phyloP scores from a whole-genome alignment of 1,284 basidiomycete genomes.

The Cutaneotrichosporon cutaneum region DNA sequence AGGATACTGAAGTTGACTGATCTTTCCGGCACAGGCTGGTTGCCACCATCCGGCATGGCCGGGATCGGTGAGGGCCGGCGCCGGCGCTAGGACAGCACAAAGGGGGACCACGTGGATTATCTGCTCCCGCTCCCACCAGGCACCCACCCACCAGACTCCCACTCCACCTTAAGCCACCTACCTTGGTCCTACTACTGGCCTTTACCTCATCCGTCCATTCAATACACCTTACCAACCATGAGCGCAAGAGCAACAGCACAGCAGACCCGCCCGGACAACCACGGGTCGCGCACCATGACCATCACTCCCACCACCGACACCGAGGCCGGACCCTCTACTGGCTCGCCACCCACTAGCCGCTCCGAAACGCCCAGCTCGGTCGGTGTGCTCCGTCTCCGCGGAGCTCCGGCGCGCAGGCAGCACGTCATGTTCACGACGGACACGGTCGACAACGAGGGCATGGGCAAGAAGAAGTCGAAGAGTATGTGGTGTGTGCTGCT shows the following conservation, averaged over 20 bases:
- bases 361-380: slow-evolving; percentile 23
- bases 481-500: slow-evolving; percentile 41
- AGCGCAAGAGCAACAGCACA: slow-evolving; percentile 55
- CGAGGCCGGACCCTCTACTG: slow-evolving; percentile 18
- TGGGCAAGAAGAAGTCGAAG: slow-evolving; percentile 56
- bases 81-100: too few species aligned
- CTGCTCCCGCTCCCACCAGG: not conserved
- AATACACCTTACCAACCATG: not conserved
- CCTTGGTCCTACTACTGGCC: not conserved
- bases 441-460: slow-evolving; percentile 55
- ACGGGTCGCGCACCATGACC: slow-evolving; percentile 40
- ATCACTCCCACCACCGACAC: slow-evolving; percentile 23
- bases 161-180: too few species aligned
- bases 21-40: not conserved
- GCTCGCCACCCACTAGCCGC: slow-evolving; percentile 8
- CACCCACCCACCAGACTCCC: too few species aligned
- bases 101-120: not conserved
- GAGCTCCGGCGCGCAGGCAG: slow-evolving; percentile 38
- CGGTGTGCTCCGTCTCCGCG: slow-evolving; percentile 49
- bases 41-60: not conserved
- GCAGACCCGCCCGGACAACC: slow-evolving; percentile 14
- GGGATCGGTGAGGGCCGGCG: not conserved
- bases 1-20: not conserved
- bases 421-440: slow-evolving; percentile 53
- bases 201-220: not conserved